phyloP scores from a whole-genome alignment of 305 asterid genomes.

The Plantago lanceolata region DNA sequence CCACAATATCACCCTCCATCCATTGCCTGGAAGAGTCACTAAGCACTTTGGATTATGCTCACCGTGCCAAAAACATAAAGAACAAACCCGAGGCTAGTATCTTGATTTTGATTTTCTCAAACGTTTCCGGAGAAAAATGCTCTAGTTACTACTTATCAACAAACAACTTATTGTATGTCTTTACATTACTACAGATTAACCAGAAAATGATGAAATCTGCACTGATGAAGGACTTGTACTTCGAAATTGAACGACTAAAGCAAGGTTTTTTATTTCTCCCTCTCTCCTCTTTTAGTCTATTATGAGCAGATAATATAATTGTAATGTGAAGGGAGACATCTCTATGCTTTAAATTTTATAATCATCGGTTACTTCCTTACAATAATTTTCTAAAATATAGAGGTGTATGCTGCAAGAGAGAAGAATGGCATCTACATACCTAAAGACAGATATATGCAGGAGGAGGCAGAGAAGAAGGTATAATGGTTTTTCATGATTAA shows the following conservation, averaged over 20 bases:
- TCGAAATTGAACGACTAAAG: conserved; percentile 90
- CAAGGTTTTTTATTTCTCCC: conserved; percentile 56
- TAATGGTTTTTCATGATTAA: conserved; percentile 6
- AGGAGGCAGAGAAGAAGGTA: conserved; percentile 97
- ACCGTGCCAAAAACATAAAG: conserved; percentile 97
- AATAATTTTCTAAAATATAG: conserved; percentile 35
- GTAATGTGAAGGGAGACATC: conserved; percentile 9
- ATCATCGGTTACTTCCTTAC: conserved; percentile 14
- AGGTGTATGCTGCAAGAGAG: conserved; percentile 98
- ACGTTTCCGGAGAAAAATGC: conserved; percentile 1
- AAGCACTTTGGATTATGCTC: conserved; percentile 95
- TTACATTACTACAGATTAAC: conserved; percentile 53
- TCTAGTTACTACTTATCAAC: conserved; percentile 16
- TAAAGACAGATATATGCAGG: conserved; percentile 86
- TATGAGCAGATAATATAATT: conserved; percentile 7
- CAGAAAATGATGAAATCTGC: conserved; percentile 99
- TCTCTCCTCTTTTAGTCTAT: conserved; percentile 7
- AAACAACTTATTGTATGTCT: conserved; percentile 19
- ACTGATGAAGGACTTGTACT: conserved; percentile 81
- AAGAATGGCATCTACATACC: conserved; percentile 99
- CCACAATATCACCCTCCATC: conserved; percentile 86
- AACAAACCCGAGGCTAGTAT: conserved; percentile 90
- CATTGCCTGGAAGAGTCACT: conserved; percentile 94
- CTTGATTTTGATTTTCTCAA: conserved; percentile 6
- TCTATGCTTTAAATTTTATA: conserved; percentile 2